Evolutionary conservation across 1,284 basidiomycete species (phyloP), one percentile per base, ranked within the genome.

Genomic region (Ustilago curta): DNA sequence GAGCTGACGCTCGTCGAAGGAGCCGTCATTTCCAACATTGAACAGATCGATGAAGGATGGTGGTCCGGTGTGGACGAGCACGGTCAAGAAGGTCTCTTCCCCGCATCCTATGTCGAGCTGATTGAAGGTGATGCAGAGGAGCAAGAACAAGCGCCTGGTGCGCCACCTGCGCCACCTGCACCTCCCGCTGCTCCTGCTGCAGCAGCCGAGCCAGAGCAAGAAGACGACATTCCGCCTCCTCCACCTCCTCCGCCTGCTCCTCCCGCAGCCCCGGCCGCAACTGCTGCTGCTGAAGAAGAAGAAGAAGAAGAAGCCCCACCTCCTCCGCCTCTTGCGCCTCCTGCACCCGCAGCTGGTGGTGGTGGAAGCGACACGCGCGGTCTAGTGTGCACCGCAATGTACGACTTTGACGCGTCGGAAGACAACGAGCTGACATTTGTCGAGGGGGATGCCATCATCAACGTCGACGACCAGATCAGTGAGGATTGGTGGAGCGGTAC

Each of bases 151-250:
- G 60, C 73, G 1, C 72, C 76, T 6, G 60, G 70, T 1, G 62
- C 78, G 4, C 69, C 76, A 4, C 55, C 76, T 19, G 62, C 74
- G 18, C 63, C 68, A 19, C 59, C 68, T 8, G 57, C 65, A 0
- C 39, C 64, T 0, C 44, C 60, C 16, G 51, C 76, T 12, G 58
- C 60, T 16, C n/a, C 59, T 3, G 55, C 69, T 6, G 57, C 59
- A 12, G 21, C 58, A 3, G 55, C 69, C 4, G 56, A 62, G 32
- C 23, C 59, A 37, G 60, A 65, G 23, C 45, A 61, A 32, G 54
- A 76, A 23, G 64, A 65, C 25, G 60, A 48, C 14, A 53, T 31
- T 64, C 93, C 80, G 89, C 92, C 78, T 0, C 81, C 84, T 0
- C 84, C 84, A 2, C 79, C 83, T 6, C 76, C 80, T 1, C 79